Percentiles rank a stretch among this genome's conserved stretches.
Conservation (phyloP, 805 yeast species). For the Babjeviella inositovora region DNA sequence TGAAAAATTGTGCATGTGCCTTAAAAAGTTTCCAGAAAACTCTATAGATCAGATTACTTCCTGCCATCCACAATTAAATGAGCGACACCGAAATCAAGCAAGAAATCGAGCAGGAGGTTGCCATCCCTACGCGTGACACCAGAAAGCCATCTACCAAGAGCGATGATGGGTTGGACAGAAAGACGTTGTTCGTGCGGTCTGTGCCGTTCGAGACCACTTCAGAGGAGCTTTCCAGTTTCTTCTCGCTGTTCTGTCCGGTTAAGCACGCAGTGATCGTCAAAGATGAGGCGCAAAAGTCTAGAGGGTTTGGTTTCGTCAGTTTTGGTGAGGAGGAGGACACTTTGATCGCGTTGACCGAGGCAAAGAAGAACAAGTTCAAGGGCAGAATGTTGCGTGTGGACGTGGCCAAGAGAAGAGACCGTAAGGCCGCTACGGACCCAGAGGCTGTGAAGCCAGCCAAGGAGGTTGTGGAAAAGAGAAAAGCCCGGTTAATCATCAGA, state of each 20-base stretch:
- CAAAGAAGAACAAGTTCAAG: slow-evolving; percentile 52
- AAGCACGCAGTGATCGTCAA: slow-evolving; percentile 87
- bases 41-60: too few relatives aligned
- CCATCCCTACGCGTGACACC: too few relatives aligned
- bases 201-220: slow-evolving; percentile 70
- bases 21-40: too few relatives aligned
- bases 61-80: too few relatives aligned
- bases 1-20: too few relatives aligned
- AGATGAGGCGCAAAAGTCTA: slow-evolving; percentile 59
- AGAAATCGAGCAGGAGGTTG: too few relatives aligned
- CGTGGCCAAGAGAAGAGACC: slow-evolving; percentile 83
- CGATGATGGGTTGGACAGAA: slow-evolving; percentile 27
- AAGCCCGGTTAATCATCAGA: slow-evolving; percentile 76
- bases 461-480: slow-evolving; percentile 43
- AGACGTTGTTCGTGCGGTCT: slow-evolving; percentile 73
- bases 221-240: slow-evolving; percentile 69
- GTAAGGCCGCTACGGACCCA: slow-evolving; percentile 22
- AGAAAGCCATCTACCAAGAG: too few relatives aligned
- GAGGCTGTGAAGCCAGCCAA: slow-evolving; percentile 4
- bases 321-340: slow-evolving; percentile 82
- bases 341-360: slow-evolving; percentile 46
- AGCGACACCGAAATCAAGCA: too few relatives aligned
- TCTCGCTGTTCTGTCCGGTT: slow-evolving; percentile 87
- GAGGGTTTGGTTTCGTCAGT: slow-evolving; percentile 94
- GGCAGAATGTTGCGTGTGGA: slow-evolving; percentile 61